Evolutionary conservation across 768 basidiomycete species (phyloP).

Genomic region (Russula dissimulans): DNA sequence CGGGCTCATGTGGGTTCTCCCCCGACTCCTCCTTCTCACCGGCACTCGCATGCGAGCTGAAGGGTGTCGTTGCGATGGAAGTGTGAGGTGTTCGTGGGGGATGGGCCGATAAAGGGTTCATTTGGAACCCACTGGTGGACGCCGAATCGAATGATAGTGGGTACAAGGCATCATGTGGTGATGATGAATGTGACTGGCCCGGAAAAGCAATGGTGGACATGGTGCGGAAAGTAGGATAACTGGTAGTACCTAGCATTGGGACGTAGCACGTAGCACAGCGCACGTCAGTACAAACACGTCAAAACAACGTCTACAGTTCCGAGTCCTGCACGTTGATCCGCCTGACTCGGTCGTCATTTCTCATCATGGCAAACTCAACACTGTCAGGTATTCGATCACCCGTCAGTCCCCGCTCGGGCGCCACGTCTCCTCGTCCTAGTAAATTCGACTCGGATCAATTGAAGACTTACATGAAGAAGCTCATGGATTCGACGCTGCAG

Average conservation of each 20-base stretch:
- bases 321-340: background rate
- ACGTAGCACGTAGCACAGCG: background rate
- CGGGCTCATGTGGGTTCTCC: constrained; percentile 19
- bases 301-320: background rate
- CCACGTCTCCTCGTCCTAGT: constrained; percentile 42
- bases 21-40: constrained; percentile 29
- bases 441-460: constrained; percentile 65
- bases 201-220: constrained; percentile 71
- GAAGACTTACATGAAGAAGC: constrained; percentile 73
- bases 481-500: constrained; percentile 61
- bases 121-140: constrained; percentile 48
- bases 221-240: constrained; percentile 7
- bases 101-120: constrained; percentile 73
- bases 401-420: constrained; percentile 49
- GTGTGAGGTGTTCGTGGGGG: constrained; percentile 69
- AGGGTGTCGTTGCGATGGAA: constrained; percentile 30
- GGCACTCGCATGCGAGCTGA: constrained; percentile 31
- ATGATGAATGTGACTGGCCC: constrained; percentile 33
- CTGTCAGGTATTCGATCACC: constrained; percentile 49
- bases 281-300: constrained; percentile 1
- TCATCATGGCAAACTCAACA: constrained; percentile 8
- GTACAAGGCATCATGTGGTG: constrained; percentile 41
- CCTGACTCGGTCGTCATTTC: background rate
- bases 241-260: no score
- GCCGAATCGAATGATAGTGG: constrained; percentile 44